Evolutionary conservation across 805 yeast species (phyloP), one percentile per base, ranked within the genome.

Genomic region (Peterozyma xylosa): DNA sequence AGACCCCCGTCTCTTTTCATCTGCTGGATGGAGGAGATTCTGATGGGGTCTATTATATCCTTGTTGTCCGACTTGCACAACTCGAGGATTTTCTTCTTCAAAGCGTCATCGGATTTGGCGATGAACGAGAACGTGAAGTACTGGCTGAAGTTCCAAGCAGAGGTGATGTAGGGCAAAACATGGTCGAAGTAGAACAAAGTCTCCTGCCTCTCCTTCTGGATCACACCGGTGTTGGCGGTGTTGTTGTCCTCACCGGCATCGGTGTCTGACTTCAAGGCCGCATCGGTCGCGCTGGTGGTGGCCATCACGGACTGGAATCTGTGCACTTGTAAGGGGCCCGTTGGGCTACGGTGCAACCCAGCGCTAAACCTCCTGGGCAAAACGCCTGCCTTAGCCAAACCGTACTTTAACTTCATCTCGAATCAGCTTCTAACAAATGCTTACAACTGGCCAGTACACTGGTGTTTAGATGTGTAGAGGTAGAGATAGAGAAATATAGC

Each of bases 1-100:
- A 88, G 96, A 38, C 98, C 98, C 42, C 97, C 96, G 56, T 93
- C 99, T 48, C 95, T 70, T 45, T 68, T 70, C 44, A 90, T 74
- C 0, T 93, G 84, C 30, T 82, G 76, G 30, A 87, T 71, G 2
- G 80, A 79, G 6, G 74, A 68, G 40, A 87, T 66, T 29, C 70
- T 62, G 18, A 80, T 53, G 14, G 39, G 38, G 15, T 36, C 37
- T n/a, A 45, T 34, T 2, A 46, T 32, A 32, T 29, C 39, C 16
- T 55, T 57, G 1, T 49, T 49, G 4, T 51, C 50, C 5, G 74
- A 68, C 33, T 67, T 62, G 0, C 78, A 71, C 11, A 72, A 56
- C 2, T 54, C 50, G 42, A 59, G 42, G 3, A 62, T 58, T 33
- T 48, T 53, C 3, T 53, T 39, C 35, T 45, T 49, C 9, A 76